Base-by-base conservation (phyloP, 495 filamentous ascomycete species). In the Tuber aestivum region DNA sequence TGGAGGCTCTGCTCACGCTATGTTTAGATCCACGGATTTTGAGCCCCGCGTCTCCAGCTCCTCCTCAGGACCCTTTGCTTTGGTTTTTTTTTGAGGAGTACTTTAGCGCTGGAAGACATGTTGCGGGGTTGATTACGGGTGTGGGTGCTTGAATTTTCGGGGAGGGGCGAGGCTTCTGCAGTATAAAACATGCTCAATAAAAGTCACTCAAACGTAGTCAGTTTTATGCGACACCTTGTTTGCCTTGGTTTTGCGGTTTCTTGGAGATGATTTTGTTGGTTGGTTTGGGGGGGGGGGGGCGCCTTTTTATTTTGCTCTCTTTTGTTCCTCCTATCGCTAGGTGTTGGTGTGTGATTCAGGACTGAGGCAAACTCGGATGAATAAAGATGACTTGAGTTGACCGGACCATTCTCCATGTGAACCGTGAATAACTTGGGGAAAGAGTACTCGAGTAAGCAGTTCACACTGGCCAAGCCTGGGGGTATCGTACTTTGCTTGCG, bases 21-120 rank as follows among this genome's bases (percentile, higher is more conserved):
- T 70, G 72, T 77, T 50, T 74, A 89, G 88, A 89, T 93, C 88
- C 91, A 93, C 86, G 91, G 91, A 85, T 92, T 92, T 88, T 93
- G 91, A 89, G 84, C 84, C 81, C 83, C 75, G 79, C 80, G 72
- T 79, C 79, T 69, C 75, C 76, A 74, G 82, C 82, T n/a, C 81
- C 80, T 76, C 78, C 80, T 77, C 80, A 41, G 72, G 40, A 71
- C 71, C 73, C 18, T 65, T 70, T 44, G 41, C 76, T 69, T 69
- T 75, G 27, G 56, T 71, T 75, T 27, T 27, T 65, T 35, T 65
- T 35, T 12, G 56, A 18, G 56, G 56, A 65, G 35, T 20, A 14
- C 56, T 20, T 35, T 65, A 9, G 56, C 6, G 56, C 56, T 65
- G 56, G 56, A 35, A 65, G 56, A 65, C 27, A 35, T 35, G 27